Base-by-base conservation (phyloP, 169 alveolate species). In the Plasmodium malariae region DNA sequence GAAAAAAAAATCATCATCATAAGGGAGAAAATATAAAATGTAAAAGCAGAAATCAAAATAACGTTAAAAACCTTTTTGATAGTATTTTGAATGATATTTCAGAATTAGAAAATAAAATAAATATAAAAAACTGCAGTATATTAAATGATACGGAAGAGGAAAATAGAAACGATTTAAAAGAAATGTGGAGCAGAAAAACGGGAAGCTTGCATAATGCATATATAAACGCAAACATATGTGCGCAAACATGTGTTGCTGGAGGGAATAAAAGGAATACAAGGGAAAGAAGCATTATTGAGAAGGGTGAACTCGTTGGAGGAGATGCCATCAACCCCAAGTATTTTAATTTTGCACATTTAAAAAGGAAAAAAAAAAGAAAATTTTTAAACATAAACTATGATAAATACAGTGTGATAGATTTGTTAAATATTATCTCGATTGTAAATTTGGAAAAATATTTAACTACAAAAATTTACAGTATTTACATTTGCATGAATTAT, bases 401-500 rank as follows among this genome's bases (percentile, higher is more conserved):
- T 45, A 45, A 28, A 1, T 67, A 63, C 17, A 78, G 63, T 6
- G 70, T 78, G 0, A 60, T 36, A 14, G 45, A 63, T 21, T 30
- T 78, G 9, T 32, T 78, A 6, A 40, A 17, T 1, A 14, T 30
- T 40, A 9, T 63, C 0, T 78, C 89, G 12, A 54, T 63, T 17
- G 55, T 78, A 17, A 78, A 78, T 78, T 78, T 78, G 7, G 62
- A 78, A 48, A 78, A 37, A 54, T 45, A 78, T 68, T 3, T 78
- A 2, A 37, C 48, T 17, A 67, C 26, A 24, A 63, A 68, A 54
- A 78, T 78, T 17, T 26, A 1, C 21, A 62, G 37, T 26, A 14
- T 78, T 55, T 48, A 2, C 57, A 49, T 78, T 0, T 32, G 17
- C 9, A 7, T 14, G 14, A 68, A 26, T 14, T 63, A 78, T 48